Evolutionary conservation across 2,329 filamentous ascomycete species (phyloP), one percentile per base, ranked within the genome.

Genomic region (Apiospora arundinis): DNA sequence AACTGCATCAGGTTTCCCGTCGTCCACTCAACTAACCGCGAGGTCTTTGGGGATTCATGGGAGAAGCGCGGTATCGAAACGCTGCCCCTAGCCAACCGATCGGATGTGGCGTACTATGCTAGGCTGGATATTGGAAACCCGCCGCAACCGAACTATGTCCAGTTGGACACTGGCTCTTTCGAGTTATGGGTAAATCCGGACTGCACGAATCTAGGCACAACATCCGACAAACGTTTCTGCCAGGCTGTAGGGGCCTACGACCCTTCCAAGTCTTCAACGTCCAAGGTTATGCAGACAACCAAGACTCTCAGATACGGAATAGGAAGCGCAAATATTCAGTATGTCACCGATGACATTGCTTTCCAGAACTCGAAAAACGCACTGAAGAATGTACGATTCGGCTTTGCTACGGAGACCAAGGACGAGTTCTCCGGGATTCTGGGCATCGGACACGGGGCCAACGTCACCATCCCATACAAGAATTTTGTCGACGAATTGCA

Each of bases 371-470:
- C 82, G 46, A 73, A 80, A 78, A 71, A 70, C 75, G 75, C 83
- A 2, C 83, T 91, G 21, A 77, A 83, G 23, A 78, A 82, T n/a
- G 85, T 92, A 69, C 89, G 91, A 76, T 92, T 93, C 73, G 91
- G 91, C 73, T 87, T 92, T 48, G 91, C 91, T n/a, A 87, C 85
- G 49, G 75, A 78, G 16, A 84, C 83, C 7, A 72, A 79, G 18
- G 83, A 87, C 72, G 83, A 87, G 73, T 87, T 86, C 71, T 82
- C 86, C 0, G 87, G 87, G 48, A 93, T 96, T 66, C 81, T 97
- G 25, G 94, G 94, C 28, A 91, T 96, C 70, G 93, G 93, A 32
- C 93, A 93, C 78, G 85, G 89, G 3, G 67, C 81, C 16, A 85
- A 84, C 46, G 74, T 83, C 69, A 87, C 84, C 37, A 85, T 83